Evolutionary conservation across 768 basidiomycete species (phyloP), one percentile per base, ranked within the genome.

Genomic region (Russula emetica): DNA sequence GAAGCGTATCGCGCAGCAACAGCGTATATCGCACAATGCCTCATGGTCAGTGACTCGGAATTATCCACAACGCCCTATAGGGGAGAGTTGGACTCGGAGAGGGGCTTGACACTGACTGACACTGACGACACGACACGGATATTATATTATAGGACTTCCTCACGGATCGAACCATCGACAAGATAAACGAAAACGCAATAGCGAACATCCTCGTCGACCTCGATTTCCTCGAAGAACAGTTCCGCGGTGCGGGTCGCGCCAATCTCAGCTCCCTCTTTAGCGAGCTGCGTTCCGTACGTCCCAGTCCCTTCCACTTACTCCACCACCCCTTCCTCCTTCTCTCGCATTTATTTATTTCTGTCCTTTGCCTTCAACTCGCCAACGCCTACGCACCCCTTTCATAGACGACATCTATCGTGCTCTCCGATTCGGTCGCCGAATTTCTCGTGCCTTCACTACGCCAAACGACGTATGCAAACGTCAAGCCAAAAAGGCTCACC

Each of bases 101-200:
- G 34, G 32, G 47, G 40, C 36, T 36, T 36, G 36, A 36, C 3
- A 34, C 34, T 36, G 34, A 36, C 20, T 20, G 11, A 47, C 24
- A 45, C 51, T 55, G 53, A 54, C 24, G 36, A 51, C 26, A 13
- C 14, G 34, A n/a, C 10, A 34, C 20, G 18, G 18, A 28, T 5
- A 9, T 22, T 34, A 7, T 30, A 30, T 7, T 36, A 7, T 67
- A 95, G 93, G 83, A 85, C 63, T 91, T 92, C 74, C 74, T 94
- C 71, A 83, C 84, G 24, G 90, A 91, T 11, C 81, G 86, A 4
- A 87, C 88, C 63, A 83, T 94, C 28, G 76, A 79, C 9, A 82
- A 82, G 77, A 83, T 95, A 79, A 98, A 96, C 70, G 94, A 98
- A 70, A 88, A 90, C 70, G 94, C 91, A 1, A 80, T 97, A 49